Percentiles rank a stretch among this genome's conserved stretches.
phyloP scores from a whole-genome alignment of 2,329 filamentous ascomycete genomes.

The Fusarium tuaranense region DNA sequence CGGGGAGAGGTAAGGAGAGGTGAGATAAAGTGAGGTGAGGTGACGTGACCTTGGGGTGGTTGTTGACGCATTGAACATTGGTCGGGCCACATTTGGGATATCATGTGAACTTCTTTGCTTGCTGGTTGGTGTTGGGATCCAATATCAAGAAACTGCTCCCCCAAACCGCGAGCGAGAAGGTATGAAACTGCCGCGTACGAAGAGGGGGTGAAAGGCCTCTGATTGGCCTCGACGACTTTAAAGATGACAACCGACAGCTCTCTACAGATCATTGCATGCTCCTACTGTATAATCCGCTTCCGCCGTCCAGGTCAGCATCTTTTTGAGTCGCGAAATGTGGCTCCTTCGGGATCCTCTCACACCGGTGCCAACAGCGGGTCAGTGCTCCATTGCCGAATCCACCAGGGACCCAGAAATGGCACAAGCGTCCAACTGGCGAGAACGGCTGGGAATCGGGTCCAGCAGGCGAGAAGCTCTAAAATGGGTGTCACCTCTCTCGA shows the following conservation, averaged over 20 bases:
- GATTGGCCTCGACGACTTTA: background rate
- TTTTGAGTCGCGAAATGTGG: constrained; percentile 33
- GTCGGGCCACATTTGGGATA: constrained; percentile 33
- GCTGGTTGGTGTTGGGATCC: constrained; percentile 11
- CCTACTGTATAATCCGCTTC: constrained; percentile 17
- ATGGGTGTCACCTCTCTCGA: constrained; percentile 21
- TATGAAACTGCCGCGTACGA: background rate
- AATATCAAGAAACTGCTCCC: background rate
- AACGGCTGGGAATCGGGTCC: constrained; percentile 10
- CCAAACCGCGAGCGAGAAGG: background rate
- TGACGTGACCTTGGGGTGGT: constrained; percentile 32
- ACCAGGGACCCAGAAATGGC: constrained; percentile 27
- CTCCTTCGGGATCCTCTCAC: constrained; percentile 30
- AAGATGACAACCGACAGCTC: background rate
- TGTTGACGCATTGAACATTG: constrained; percentile 27
- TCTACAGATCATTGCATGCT: background rate
- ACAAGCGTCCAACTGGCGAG: constrained; percentile 24
- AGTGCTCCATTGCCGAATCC: constrained; percentile 36
- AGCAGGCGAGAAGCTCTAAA: constrained; percentile 7
- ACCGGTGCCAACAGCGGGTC: constrained; percentile 37
- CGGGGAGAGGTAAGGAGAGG: constrained; percentile 24
- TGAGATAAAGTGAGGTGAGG: constrained; percentile 33
- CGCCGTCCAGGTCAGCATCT: constrained; percentile 11
- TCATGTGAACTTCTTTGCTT: constrained; percentile 26
- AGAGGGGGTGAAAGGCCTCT: background rate